Percentiles rank a stretch among this genome's conserved stretches.
These are phyloP conservation scores for Citrus reticulata DNA, from an alignment of 345 rosid species.

Conservation along the genomic window DNA sequence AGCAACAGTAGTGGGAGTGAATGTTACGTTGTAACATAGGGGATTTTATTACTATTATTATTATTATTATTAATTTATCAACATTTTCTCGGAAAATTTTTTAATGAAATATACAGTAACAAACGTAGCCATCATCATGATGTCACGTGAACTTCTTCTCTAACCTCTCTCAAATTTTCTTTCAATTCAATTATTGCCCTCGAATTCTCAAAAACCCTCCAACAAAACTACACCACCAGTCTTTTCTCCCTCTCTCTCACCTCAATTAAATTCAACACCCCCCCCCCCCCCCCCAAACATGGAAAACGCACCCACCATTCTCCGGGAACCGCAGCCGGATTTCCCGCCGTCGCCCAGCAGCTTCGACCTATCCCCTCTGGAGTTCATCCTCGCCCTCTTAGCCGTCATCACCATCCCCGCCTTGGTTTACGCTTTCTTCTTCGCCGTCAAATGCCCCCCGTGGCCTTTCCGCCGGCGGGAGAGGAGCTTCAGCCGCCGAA, in stretches of 20 bases:
- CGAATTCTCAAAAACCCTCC: neutral
- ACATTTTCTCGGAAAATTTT: neutral
- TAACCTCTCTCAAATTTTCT: neutral
- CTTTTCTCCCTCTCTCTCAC: neutral
- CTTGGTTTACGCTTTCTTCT: slow-evolving; percentile 63
- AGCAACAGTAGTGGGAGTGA: too few species aligned
- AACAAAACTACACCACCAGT: neutral
- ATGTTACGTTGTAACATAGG: too few species aligned
- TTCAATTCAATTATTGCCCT: slow-evolving; percentile 24
- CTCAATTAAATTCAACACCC: neutral
- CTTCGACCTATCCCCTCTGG: slow-evolving; percentile 65
- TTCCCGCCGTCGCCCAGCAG: slow-evolving; percentile 50
- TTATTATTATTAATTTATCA: too few species aligned
- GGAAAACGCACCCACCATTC: slow-evolving; percentile 18
- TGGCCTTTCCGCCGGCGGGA: slow-evolving; percentile 19
- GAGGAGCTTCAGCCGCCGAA: neutral
- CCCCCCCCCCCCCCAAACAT: neutral
- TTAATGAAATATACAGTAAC: neutral
- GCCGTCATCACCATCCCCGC: slow-evolving; percentile 70
- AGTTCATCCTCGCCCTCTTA: slow-evolving; percentile 56
- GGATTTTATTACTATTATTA: too few species aligned
- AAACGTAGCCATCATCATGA: slow-evolving; percentile 6
- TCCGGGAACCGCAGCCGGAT: slow-evolving; percentile 33
- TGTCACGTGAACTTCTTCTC: neutral
- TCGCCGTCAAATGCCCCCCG: slow-evolving; percentile 51